phyloP scores from a whole-genome alignment of 495 filamentous ascomycete species.

The Penicillium chermesinum region DNA sequence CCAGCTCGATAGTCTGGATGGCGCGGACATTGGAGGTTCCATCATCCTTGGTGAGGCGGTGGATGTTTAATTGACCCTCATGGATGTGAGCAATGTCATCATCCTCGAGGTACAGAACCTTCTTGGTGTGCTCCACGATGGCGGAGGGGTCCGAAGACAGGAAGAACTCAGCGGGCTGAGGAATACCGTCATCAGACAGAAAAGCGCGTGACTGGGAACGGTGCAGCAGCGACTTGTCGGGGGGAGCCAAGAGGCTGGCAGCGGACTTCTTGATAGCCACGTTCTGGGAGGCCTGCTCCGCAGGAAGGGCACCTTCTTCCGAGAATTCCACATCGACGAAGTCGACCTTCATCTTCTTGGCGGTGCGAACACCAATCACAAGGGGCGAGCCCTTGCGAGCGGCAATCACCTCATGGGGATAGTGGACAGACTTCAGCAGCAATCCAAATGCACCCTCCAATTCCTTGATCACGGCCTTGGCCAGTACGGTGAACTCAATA shows the following conservation, averaged over 20 bases:
- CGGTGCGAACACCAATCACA: constrained; percentile 90
- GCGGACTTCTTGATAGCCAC: constrained; percentile 90
- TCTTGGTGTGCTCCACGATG: constrained; percentile 99
- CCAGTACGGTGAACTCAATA: constrained; percentile 91
- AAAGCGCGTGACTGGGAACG: constrained; percentile 97
- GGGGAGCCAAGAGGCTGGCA: constrained; percentile 73
- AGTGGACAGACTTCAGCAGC: constrained; percentile 96
- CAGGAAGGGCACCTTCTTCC: constrained; percentile 80
- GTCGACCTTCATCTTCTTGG: constrained; percentile 99
- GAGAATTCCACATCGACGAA: constrained; percentile 98
- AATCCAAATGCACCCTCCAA: constrained; percentile 96
- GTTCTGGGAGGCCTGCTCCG: constrained; percentile 93
- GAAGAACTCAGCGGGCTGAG: constrained; percentile 98
- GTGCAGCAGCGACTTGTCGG: constrained; percentile 96
- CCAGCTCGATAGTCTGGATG: constrained; percentile 96
- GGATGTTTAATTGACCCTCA: constrained; percentile 97
- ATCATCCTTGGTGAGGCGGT: constrained; percentile 93
- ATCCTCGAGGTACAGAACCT: constrained; percentile 98
- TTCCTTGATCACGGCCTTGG: constrained; percentile 97
- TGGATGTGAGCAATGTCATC: constrained; percentile 99
- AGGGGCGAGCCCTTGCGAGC: constrained; percentile 96
- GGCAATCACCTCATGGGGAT: constrained; percentile 94
- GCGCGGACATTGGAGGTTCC: constrained; percentile 93
- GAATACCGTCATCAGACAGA: constrained; percentile 94
- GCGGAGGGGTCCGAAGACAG: constrained; percentile 96